Evolutionary conservation across 208 protist species (phyloP), one percentile per base, ranked within the genome.

Genomic region (Acanthamoeba castellanii): DNA sequence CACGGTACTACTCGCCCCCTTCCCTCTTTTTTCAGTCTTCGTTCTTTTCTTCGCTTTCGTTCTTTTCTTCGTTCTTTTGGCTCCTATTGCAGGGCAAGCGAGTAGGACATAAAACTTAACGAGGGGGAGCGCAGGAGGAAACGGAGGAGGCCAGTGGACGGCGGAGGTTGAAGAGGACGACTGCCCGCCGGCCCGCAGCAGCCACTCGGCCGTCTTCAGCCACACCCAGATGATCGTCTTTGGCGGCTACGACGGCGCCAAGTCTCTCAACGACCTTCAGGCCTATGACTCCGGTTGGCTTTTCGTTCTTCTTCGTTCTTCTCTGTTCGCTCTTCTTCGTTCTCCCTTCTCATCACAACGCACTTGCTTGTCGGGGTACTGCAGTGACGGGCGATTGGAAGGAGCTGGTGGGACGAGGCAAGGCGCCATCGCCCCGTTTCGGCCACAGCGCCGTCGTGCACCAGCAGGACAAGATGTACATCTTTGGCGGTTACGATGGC

Each of bases 181-280:
- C 37, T 55, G 72, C 25, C 72, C 72, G 72, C 72, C 72, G 37
- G 72, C 72, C 20, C 94, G 95, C 70, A 85, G 89, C n/a, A 72
- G 87, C 25, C 95, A 96, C 45, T 50, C 61, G 18, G 70, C 81
- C 5, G 61, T 81, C 25, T 47, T 95, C 30, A 64, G 91, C 3
- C 50, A 88, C 27, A 70, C 55, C 47, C 57, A 87, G 27, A 89
- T 96, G 13, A 85, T 82, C 34, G 42, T 96, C 20, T 90, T 96
- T 25, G 95, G 95, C 42, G 95, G 95, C 0, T 96, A 96, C 87
- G 95, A 96, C 70, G 95, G 95, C 22, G 5, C 59, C 4, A 57
- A 72, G 13, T 88, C 30, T 25, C 55, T 42, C 20, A 95, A 85
- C 50, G 84, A 96, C 91, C 92, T 82, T 52, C 72, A 82, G 72